Evolutionary conservation across 2,329 filamentous ascomycete genomes (phyloP), one percentile per base, ranked within the genome.

Genomic region (Bimuria novae-zelandiae): DNA sequence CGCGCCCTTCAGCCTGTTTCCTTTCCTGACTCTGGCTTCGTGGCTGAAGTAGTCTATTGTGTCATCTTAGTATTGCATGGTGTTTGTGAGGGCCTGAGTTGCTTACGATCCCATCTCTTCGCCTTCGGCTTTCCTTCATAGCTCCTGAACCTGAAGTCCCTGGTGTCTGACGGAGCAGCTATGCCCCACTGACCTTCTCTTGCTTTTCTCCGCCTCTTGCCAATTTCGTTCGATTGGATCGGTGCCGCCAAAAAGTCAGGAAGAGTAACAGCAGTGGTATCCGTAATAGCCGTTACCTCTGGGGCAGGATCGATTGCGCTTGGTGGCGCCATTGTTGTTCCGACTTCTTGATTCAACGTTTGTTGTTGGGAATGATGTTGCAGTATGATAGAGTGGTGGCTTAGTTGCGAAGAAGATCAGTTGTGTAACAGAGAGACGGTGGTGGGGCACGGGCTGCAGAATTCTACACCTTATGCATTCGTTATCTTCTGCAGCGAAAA

Each of bases 31-130:
- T 84, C 90, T 29, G 82, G 86, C 72, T 84, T 80, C 78, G 32
- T 61, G 54, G 52, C 64, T 77, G 51, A 80, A 62, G 16, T 73
- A 71, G 55, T 79, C 77, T 79, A 47, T 25, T 37, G 16, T 14
- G 17, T 27, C 49, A n/a, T 21, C 47, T 49, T 35, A 51, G 29
- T 21, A 49, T 27, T n/a, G 19, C 5, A 6, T 3, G n/a, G 12
- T 12, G 19, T 6, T 16, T 8, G 11, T 14, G 3, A 12, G 11
- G 3, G 16, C 19, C 3, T 32, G 17, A 14, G 19, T 22, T 44
- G 10, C 89, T 78, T 78, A 95, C 90, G 83, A 69, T 96, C 89
- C 88, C 90, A 97, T 72, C 86, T 79, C 73, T 88, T 91, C 3
- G 93, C 89, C 68, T 86, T 87, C 3, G 89, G 89, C 69, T 93